Evolutionary conservation across 2,329 filamentous ascomycete species (phyloP).

Genomic region (Bipolaris sorokiniana): DNA sequence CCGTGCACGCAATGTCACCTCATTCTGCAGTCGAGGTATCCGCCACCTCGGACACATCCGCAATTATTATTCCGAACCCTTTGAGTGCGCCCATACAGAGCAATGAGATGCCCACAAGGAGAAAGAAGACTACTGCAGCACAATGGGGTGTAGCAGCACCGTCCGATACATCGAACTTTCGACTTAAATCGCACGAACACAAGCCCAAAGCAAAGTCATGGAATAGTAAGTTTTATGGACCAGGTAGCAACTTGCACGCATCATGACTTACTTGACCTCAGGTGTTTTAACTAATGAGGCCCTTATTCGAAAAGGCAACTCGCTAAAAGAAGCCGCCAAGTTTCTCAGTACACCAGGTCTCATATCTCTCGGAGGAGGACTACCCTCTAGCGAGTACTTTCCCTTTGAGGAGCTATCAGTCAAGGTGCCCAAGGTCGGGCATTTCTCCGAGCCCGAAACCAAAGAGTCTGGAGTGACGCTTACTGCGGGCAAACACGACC

Average conservation of each 20-base stretch:
- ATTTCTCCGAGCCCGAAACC: slow-evolving; percentile 74
- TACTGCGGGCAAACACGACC: slow-evolving; percentile 83
- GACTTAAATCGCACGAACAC: slow-evolving; percentile 62
- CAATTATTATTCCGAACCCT: slow-evolving; percentile 54
- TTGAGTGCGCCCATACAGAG: slow-evolving; percentile 61
- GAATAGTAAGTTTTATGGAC: slow-evolving; percentile 69
- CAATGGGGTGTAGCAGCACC: slow-evolving; percentile 76
- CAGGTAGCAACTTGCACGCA: background rate
- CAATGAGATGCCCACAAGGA: slow-evolving; percentile 69
- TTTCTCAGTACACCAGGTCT: slow-evolving; percentile 81
- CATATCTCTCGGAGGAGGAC: slow-evolving; percentile 89
- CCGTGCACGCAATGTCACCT: slow-evolving; percentile 31
- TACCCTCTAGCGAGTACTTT: slow-evolving; percentile 89
- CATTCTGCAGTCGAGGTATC: slow-evolving; percentile 51
- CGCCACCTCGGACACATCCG: slow-evolving; percentile 56
- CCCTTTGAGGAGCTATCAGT: slow-evolving; percentile 81
- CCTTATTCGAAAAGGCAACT: slow-evolving; percentile 60
- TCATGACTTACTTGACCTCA: slow-evolving; percentile 24
- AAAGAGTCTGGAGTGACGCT: slow-evolving; percentile 65
- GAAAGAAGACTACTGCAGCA: slow-evolving; percentile 74
- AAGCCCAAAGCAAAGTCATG: slow-evolving; percentile 83
- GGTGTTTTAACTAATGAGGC: slow-evolving; percentile 58
- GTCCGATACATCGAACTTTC: slow-evolving; percentile 83
- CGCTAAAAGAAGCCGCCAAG: slow-evolving; percentile 82
- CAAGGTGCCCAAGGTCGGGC: slow-evolving; percentile 71